Evolutionary conservation across 352 stramenopile species (phyloP), one percentile per base, ranked within the genome.

Genomic region (Pythium myriotylum): DNA sequence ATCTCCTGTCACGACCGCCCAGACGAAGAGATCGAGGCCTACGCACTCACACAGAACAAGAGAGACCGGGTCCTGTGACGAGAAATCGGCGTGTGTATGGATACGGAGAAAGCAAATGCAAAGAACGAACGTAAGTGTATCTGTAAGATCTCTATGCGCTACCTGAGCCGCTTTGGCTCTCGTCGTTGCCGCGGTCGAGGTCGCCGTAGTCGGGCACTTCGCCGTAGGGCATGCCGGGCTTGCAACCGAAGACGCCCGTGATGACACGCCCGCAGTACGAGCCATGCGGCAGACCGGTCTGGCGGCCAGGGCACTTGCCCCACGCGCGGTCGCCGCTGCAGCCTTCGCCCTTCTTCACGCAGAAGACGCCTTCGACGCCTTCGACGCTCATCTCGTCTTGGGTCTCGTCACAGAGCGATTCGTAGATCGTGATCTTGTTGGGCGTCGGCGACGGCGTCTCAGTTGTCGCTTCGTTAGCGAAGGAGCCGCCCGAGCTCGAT

Each of bases 351-450:
- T 48, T 27, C 65, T 13, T 69, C 9, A 76, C 62, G 27, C 77
- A 85, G 26, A 84, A 86, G 6, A 57, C 46, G 37, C 65, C 55
- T 32, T 42, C 20, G 22, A 77, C 59, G n/a, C 47, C 60, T 27
- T 79, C 67, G 5, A 85, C 78, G n/a, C 68, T 72, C 43, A 85
- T 67, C 24, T 57, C 35, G 40, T 57, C 40, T 23, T 68, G 29
- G 40, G 17, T 39, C 16, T 27, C 19, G 24, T 3, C 41, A 23
- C 59, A 67, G 13, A 57, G 37, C 48, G 35, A 33, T 24, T 65
- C 57, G 35, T 42, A 10, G 22, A 45, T 27, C 12, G 27, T 37
- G n/a, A n/a, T n/a, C n/a, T n/a, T n/a, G n/a, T n/a, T n/a, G 10
- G 50, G 50, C 50, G 50, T 48, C 29, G 23, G 26, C 29, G 26